Evolutionary conservation across 768 basidiomycete genomes (phyloP).

Genomic region (Tricholoma sp.): DNA sequence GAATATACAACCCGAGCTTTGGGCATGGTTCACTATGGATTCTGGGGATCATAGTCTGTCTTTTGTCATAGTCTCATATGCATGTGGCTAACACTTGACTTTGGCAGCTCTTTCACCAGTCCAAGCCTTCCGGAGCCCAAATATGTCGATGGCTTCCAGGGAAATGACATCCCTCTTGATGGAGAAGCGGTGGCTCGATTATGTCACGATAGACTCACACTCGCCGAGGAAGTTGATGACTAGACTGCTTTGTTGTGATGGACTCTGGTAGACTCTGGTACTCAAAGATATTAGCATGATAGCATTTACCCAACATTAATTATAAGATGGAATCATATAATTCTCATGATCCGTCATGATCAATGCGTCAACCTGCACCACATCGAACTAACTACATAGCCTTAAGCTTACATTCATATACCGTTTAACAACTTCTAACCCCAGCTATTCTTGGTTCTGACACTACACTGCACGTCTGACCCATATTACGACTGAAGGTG

Average conservation of each 20-base stretch:
- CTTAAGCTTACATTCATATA: no score
- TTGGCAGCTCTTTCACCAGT: slow-evolving; percentile 60
- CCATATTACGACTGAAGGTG: not conserved
- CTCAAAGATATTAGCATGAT: not conserved
- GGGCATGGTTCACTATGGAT: slow-evolving; percentile 79
- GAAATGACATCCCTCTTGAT: slow-evolving; percentile 82
- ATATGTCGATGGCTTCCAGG: slow-evolving; percentile 87
- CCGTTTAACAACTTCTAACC: no score
- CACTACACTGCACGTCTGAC: not conserved
- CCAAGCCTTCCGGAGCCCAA: slow-evolving; percentile 62
- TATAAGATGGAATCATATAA: not conserved
- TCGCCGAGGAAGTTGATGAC: slow-evolving; percentile 59
- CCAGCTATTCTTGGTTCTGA: not conserved
- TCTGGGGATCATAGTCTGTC: slow-evolving; percentile 71
- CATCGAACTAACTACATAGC: no score
- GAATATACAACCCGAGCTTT: slow-evolving; percentile 76
- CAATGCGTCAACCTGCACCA: no score
- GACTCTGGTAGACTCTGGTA: not conserved
- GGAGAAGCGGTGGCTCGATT: slow-evolving; percentile 61
- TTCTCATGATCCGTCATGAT: not conserved
- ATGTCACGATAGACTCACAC: slow-evolving; percentile 50
- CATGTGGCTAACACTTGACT: slow-evolving; percentile 1
- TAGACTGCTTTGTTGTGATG: slow-evolving; percentile 19
- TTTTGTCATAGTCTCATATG: not conserved
- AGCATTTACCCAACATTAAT: not conserved